A percentile compares a stretch with the other conserved stretches of the same genome.
phyloP scores from a whole-genome alignment of 2,329 filamentous ascomycete species.

The Coniochaeta sp. region DNA sequence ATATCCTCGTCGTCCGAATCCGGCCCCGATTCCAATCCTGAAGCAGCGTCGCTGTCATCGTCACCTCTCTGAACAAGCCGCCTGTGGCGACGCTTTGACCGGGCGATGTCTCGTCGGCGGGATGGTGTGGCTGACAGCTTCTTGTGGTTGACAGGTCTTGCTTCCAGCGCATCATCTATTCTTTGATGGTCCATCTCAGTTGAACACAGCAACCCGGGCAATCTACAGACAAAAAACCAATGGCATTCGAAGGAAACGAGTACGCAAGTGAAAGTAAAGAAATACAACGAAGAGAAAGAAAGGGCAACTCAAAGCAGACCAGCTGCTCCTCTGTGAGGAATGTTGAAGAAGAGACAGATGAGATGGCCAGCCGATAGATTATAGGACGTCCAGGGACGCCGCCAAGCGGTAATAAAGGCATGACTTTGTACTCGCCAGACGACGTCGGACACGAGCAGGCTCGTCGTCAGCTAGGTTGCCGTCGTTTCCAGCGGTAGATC shows the following conservation, averaged over 20 bases:
- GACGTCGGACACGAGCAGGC: background rate
- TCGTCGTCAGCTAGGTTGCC: background rate
- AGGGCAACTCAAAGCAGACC: conserved; percentile 4
- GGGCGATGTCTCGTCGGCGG: conserved; percentile 4
- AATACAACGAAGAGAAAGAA: conserved; percentile 4
- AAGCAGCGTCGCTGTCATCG: background rate
- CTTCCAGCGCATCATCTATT: background rate
- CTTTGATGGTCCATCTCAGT: background rate
- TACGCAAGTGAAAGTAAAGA: background rate
- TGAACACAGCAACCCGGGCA: background rate
- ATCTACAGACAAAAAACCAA: background rate
- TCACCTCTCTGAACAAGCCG: conserved; percentile 4
- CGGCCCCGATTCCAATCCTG: background rate
- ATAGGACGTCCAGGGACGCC: background rate
- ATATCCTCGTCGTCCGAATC: background rate
- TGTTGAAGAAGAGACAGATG: background rate
- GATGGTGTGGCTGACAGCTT: conserved; percentile 3
- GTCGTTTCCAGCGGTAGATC: background rate
- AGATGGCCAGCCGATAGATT: background rate
- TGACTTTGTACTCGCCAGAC: background rate
- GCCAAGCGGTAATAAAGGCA: background rate
- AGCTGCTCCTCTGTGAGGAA: conserved; percentile 5
- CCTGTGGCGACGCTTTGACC: background rate
- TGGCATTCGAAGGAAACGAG: background rate
- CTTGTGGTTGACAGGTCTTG: background rate